These are phyloP conservation scores for Coniochaeta pulveracea DNA, from an alignment of 2,329 filamentous ascomycete species.

Conservation along the genomic window DNA sequence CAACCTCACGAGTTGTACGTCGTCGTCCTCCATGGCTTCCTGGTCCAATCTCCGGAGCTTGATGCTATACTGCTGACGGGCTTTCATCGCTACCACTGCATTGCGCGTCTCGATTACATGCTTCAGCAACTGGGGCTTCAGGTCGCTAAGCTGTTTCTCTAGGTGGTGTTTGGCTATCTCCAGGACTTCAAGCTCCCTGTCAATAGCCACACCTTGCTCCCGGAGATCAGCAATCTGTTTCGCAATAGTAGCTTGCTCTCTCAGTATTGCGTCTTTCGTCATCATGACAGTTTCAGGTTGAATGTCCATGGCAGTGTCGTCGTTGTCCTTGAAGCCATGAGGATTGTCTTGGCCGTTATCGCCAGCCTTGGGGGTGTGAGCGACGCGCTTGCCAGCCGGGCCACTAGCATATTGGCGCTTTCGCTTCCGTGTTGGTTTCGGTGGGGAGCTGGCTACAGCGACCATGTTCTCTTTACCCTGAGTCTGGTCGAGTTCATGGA, in stretches of 20 bases:
- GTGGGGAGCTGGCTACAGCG: too few species aligned
- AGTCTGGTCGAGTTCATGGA: neutral
- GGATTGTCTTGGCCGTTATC: neutral
- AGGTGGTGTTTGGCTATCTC: conserved; percentile 16
- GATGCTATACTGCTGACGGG: conserved; percentile 46
- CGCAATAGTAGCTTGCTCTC: conserved; percentile 6
- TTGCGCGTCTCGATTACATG: conserved; percentile 44
- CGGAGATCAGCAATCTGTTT: conserved; percentile 18
- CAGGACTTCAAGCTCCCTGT: conserved; percentile 23
- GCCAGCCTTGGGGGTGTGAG: neutral
- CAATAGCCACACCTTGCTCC: conserved; percentile 15
- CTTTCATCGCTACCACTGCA: conserved; percentile 38
- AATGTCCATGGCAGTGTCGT: too few species aligned
- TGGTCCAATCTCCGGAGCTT: conserved; percentile 38
- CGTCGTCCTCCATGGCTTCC: neutral
- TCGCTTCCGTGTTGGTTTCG: too few species aligned
- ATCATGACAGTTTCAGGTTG: too few species aligned
- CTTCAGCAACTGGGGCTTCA: conserved; percentile 15
- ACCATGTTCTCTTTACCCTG: neutral
- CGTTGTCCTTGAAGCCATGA: neutral
- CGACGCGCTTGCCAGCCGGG: neutral
- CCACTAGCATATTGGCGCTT: too few species aligned
- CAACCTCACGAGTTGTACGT: neutral
- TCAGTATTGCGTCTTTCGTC: neutral
- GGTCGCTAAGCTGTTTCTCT: conserved; percentile 20